Percentiles rank a stretch among this genome's conserved stretches.
Evolutionary conservation across 371 early-diverging fungal species (phyloP).

Genomic region (Fennellomyces sp.): DNA sequence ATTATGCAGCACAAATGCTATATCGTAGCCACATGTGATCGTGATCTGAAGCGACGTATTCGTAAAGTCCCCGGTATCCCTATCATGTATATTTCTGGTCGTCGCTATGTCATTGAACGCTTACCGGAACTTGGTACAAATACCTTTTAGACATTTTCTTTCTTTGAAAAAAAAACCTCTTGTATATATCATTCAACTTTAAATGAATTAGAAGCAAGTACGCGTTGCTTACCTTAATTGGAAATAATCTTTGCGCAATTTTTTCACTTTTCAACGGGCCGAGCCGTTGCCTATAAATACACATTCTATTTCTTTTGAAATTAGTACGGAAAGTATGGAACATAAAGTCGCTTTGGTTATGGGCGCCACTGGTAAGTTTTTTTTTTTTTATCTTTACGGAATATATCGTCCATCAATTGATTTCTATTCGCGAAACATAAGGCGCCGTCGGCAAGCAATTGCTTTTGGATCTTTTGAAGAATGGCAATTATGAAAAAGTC

Average conservation of each 20-base stretch:
- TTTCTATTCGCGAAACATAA: neutral
- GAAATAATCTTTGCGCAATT: neutral
- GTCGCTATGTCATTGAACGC: constrained; percentile 95
- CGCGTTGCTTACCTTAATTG: too few relatives aligned
- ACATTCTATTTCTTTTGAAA: too few relatives aligned
- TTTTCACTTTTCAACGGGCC: too few relatives aligned
- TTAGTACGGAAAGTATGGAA: too few relatives aligned
- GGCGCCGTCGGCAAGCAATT: constrained; percentile 78
- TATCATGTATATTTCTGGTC: constrained; percentile 96
- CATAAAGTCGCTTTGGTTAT: too few relatives aligned
- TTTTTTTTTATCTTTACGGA: too few relatives aligned
- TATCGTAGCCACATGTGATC: constrained; percentile 99
- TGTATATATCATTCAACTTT: constrained; percentile 9
- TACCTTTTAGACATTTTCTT: constrained; percentile 19
- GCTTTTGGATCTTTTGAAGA: constrained; percentile 61
- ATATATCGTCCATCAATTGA: too few relatives aligned
- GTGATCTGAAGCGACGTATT: constrained; percentile 97
- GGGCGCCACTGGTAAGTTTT: constrained; percentile 40
- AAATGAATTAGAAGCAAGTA: too few relatives aligned
- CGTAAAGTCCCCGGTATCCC: constrained; percentile 99
- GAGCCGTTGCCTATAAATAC: too few relatives aligned
- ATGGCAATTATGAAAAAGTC: constrained; percentile 63
- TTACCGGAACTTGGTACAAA: constrained; percentile 83
- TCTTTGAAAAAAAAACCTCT: neutral
- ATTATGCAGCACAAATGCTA: constrained; percentile 98